Base-by-base conservation (phyloP, 441 rosid species). In the Bocquillonia castaneifolia region DNA sequence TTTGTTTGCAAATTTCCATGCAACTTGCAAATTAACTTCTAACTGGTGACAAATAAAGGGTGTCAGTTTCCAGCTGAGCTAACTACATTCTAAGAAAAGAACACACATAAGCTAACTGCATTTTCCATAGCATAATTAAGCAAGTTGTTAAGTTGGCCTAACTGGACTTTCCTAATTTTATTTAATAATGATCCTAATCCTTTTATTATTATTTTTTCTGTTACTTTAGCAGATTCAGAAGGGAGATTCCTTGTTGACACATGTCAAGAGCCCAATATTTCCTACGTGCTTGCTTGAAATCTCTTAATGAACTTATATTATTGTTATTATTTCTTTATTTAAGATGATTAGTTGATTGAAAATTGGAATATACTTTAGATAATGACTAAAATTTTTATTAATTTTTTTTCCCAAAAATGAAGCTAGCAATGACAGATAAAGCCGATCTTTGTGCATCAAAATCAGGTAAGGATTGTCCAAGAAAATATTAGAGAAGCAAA, bases 401-500 rank as follows among this genome's bases (percentile, higher is more conserved):
- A 42, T 42, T 5, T 39, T 13, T 15, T 70, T 65, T 12, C 44
- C 51, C 3, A 52, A 20, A 47, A 44, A 44, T 23, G 45, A 40
- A n/a, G 52, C 56, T 17, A 55, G 39, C 5, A 71, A 64, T 26
- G 74, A 64, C 52, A 68, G 61, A 57, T 2, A 56, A 51, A 74
- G 64, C 74, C 83, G 77, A 68, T 29, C 74, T 77, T 78, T 53
- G 26, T 50, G 83, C 84, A 74, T 34, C 31, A 50, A 62, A 78
- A 79, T 65, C 32, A 59, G 82, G 74, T 54, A 20, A 66, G 28
- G 45, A 47, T 34, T 34, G 71, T 47, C 20, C 73, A 48, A 72
- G 63, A 62, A 45, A 32, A 28, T 8, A 63, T 42, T 57, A 22
- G 50, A 26, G 55, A 37, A 55, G 10, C 0, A 26, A 22, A 42